Evolutionary conservation across 768 basidiomycete genomes (phyloP), one percentile per base, ranked within the genome.

Genomic region (Panaeolus papilionaceus): DNA sequence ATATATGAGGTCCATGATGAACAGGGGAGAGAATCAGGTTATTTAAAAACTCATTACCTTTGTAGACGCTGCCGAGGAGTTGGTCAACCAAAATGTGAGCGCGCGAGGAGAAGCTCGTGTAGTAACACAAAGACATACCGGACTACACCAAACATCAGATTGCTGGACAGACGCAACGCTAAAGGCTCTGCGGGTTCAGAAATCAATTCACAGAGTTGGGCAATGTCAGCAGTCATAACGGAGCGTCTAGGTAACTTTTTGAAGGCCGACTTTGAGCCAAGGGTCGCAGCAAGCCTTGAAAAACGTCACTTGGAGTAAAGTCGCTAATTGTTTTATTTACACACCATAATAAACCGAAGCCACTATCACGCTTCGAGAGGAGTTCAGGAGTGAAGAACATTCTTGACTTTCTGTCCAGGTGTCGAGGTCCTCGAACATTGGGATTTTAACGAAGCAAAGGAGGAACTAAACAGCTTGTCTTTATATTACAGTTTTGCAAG

Each of bases 301-400:
- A 67, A 67, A 65, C 23, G 44, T 61, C 39, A 28, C 40, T 38
- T n/a, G 64, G 58, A n/a, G 11, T n/a, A 38, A 38, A 11, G 18
- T 28, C n/a, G 1, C 12, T 12, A 20, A 5, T 28, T 14, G 33
- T 2, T 8, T 6, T 44, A 33, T 39, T 1, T 63, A 16, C 37
- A 28, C 67, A 93, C 94, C 94, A 95, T 20, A 95, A 82, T n/a
- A 95, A 86, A 66, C 95, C 95, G 73, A 93, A 95, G 14, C 95
- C 93, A 71, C 91, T 94, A 72, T 96, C 94, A 67, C 94, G 84
- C 72, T 87, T 89, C 20, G 91, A 87, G 28, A 97, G 82, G 4
- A 96, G 79, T 63, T 96, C 94, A 7, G 91, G 83, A 49, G 93
- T 88, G 78, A 94, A 97, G 82, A 97, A 97, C 95, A 97, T 95